These are phyloP conservation scores for Aspergillus hiratsukae DNA, from an alignment of 2,329 filamentous ascomycete species.

Conservation along the genomic window DNA sequence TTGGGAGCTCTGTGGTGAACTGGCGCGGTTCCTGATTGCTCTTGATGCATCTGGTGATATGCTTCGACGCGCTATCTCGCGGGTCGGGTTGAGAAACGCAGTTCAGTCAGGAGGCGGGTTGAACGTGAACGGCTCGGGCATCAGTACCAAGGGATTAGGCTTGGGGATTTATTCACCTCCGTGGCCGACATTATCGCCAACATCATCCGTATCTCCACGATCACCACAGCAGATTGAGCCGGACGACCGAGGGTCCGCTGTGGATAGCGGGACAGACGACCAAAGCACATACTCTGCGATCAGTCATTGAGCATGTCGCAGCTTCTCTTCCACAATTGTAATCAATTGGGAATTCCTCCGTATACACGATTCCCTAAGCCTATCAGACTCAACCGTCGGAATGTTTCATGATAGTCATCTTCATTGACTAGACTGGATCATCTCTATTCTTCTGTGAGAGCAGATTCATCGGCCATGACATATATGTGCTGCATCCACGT, in stretches of 20 bases:
- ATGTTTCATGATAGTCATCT: background rate
- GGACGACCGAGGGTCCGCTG: background rate
- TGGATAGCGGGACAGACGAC: background rate
- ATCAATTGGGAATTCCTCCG: background rate
- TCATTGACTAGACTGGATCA: background rate
- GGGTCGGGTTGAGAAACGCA: conserved; percentile 33
- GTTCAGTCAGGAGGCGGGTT: conserved; percentile 11
- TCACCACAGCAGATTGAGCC: background rate
- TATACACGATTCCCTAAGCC: background rate
- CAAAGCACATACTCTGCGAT: background rate
- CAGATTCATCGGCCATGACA: background rate
- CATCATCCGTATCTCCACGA: conserved; percentile 23
- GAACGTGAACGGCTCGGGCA: conserved; percentile 21
- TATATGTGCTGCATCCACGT: background rate
- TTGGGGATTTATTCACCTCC: conserved; percentile 29
- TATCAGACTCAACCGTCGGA: background rate
- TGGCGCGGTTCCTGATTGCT: conserved; percentile 90
- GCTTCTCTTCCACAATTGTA: background rate
- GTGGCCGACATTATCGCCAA: conserved; percentile 29
- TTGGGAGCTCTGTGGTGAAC: conserved; percentile 93
- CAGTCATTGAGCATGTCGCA: background rate
- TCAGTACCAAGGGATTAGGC: conserved; percentile 31
- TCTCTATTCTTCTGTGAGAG: background rate
- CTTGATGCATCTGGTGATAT: conserved; percentile 83
- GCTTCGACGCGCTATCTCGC: conserved; percentile 48